Evolutionary conservation across 176 grass and related monocot species (phyloP), one percentile per base, ranked within the genome.

Genomic region (Rhipidocladum racemiflorum): DNA sequence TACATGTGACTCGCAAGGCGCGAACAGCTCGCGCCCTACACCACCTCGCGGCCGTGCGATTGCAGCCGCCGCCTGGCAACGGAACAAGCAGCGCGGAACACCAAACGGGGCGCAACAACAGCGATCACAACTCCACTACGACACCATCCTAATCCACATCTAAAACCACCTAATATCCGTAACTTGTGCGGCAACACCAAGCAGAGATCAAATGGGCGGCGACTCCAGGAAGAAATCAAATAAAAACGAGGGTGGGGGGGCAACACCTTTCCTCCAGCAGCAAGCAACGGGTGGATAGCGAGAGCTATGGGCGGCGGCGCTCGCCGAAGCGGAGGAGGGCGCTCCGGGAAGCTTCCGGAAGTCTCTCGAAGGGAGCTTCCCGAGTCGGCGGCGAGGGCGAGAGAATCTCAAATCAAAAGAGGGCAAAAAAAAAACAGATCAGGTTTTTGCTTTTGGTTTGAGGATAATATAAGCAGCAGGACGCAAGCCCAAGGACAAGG

Each of bases 331-430:
- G 25, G 74, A 4, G 35, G 39, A 21, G 38, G 57, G 16, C 0
- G 59, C 2, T 1, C 4, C 27, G 4, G 17, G 75, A 53, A 72
- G 15, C 45, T 72, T 72, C 45, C 2, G 25, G 75, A 53, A 72
- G 25, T 16, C 51, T 72, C 45, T 44, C 13, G 57, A 63, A 29
- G 59, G 40, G 30, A 29, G 43, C 5, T n/a, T 34, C 23, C 64
- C 50, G 84, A 55, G 76, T 72, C 66, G 15, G 51, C 65, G 55
- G 73, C 60, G 77, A 55, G 6, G 65, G 35, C 28, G 81, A 84
- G 45, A 50, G 77, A 56, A 56, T 74, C 64, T 73, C 48, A 73
- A 82, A 43, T 72, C 77, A 66, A 55, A 51, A 29, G 48, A 69
- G 30, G 24, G 32, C 1, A 17, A 21, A 5, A 77, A 43, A 68